A percentile compares a stretch with the other conserved stretches of the same genome.
Evolutionary conservation across 768 basidiomycete species (phyloP).

Genomic region (Tylopilus felleus): DNA sequence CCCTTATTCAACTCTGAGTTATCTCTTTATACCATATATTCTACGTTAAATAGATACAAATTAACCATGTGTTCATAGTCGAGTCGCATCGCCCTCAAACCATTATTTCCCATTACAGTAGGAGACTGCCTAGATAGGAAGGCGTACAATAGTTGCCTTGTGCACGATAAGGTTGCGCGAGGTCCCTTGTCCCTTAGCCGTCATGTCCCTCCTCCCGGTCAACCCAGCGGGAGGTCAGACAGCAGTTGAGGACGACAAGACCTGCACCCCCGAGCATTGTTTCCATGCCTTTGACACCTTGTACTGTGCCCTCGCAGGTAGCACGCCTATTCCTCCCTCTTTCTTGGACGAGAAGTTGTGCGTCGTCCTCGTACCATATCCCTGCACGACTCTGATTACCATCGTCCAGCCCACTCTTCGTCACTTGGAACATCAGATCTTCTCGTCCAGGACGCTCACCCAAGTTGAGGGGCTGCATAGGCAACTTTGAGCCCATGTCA

Average conservation of each 20-base stretch:
- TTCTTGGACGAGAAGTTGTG: slow-evolving; percentile 81
- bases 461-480: slow-evolving; percentile 89
- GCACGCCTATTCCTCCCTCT: slow-evolving; percentile 50
- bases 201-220: slow-evolving; percentile 57
- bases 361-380: slow-evolving; percentile 32
- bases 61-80: slow-evolving; percentile 38
- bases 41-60: slow-evolving; percentile 36
- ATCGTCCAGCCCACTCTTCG: slow-evolving; percentile 68
- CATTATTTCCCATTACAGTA: background rate
- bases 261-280: slow-evolving; percentile 72
- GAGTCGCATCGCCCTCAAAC: slow-evolving; percentile 8
- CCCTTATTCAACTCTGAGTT: slow-evolving; percentile 35
- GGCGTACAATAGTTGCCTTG: slow-evolving; percentile 1
- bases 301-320: slow-evolving; percentile 66
- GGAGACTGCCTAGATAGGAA: slow-evolving; percentile 29
- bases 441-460: slow-evolving; percentile 56
- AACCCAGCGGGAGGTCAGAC: slow-evolving; percentile 42
- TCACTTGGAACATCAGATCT: slow-evolving; percentile 87
- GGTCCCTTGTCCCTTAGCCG: slow-evolving; percentile 24
- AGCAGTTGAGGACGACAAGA: slow-evolving; percentile 41
- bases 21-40: slow-evolving; percentile 42
- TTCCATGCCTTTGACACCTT: slow-evolving; percentile 80
- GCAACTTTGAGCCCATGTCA: slow-evolving; percentile 78
- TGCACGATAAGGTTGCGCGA: slow-evolving; percentile 1
- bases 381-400: background rate